Evolutionary conservation across 2,329 filamentous ascomycete species (phyloP).

Genomic region (Apiospora marii): DNA sequence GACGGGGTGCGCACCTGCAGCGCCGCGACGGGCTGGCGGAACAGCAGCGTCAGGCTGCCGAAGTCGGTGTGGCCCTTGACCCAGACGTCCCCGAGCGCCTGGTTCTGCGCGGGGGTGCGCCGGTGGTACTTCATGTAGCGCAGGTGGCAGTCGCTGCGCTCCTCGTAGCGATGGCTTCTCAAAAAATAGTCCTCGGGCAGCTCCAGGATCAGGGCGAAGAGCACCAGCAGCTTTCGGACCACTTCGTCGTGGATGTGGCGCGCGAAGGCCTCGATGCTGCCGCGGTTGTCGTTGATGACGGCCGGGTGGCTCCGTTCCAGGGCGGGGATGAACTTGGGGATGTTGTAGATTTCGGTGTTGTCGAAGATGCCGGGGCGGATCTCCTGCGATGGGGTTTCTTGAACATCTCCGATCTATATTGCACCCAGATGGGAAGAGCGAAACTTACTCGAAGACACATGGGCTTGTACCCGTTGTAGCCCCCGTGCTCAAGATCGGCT

Average conservation of each 20-base stretch:
- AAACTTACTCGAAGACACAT: constrained; percentile 49
- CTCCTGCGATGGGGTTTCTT: no score
- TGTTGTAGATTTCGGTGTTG: constrained; percentile 51
- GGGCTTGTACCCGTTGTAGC: constrained; percentile 65
- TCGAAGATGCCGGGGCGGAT: constrained; percentile 45
- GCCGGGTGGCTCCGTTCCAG: constrained; percentile 43
- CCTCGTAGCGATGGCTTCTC: constrained; percentile 63
- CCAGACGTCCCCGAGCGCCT: constrained; percentile 45
- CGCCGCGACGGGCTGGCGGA: constrained; percentile 64
- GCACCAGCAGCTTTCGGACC: constrained; percentile 62
- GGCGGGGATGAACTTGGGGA: constrained; percentile 49
- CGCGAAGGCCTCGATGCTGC: constrained; percentile 45
- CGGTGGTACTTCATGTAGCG: constrained; percentile 65
- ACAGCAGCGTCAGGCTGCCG: constrained; percentile 63
- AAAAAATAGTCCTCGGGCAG: constrained; percentile 65
- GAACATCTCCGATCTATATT: no score
- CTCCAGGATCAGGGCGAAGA: constrained; percentile 68
- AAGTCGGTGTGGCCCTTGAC: constrained; percentile 60
- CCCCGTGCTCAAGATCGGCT: constrained; percentile 56
- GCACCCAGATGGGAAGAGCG: no score
- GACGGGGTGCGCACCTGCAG: constrained; percentile 55
- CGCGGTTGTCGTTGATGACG: constrained; percentile 41
- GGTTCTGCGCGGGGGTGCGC: constrained; percentile 49
- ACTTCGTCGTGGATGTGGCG: constrained; percentile 59
- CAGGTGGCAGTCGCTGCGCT: constrained; percentile 67